Evolutionary conservation across 2,329 filamentous ascomycete genomes (phyloP), one percentile per base, ranked within the genome.

Genomic region (Exutisphaerella laricina): DNA sequence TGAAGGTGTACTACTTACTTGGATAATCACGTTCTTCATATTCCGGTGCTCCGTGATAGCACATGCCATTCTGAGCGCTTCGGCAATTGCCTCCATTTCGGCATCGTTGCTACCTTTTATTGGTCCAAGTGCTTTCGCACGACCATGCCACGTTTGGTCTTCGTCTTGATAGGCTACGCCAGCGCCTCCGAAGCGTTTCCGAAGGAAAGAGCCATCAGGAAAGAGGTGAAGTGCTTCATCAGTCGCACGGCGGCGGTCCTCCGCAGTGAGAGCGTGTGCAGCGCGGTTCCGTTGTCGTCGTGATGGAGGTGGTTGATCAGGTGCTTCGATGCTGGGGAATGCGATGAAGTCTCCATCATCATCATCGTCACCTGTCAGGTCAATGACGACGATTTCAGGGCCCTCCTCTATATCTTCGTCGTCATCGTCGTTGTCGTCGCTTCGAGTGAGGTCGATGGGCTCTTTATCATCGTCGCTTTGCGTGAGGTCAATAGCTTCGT

Each of bases 361-460:
- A 12, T 26, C 23, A 26, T 26, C 23, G 12, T 26, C 23, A 7
- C 23, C 23, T 6, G 23, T 26, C 6, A 26, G 23, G 12, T 26
- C 23, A 7, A 26, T 26, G 23, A 26, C 12, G 23, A 26, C 23
- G 6, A 26, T 26, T 6, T 26, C n/a, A n/a, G n/a, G n/a, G n/a
- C n/a, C 23, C 12, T 26, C 6, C 12, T 26, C 6, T 26, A 12
- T 6, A 26, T 12, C 12, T 7, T 26, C 23, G 6, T 26, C 6
- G 12, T 26, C 23, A 26, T 26, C 23, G 23, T 26, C 23, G 12
- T 7, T 26, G 12, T 26, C 33, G 33, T 35, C 33, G 20, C 33
- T 35, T 20, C 13, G 3, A 8, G 33, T 35, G 33, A 35, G 33
- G n/a, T 35, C 33, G 8, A 35, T 35, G 8, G 23, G n/a, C n/a